Base-by-base conservation (phyloP, 2,329 filamentous ascomycete genomes). In the Hypoxylon sp. region DNA sequence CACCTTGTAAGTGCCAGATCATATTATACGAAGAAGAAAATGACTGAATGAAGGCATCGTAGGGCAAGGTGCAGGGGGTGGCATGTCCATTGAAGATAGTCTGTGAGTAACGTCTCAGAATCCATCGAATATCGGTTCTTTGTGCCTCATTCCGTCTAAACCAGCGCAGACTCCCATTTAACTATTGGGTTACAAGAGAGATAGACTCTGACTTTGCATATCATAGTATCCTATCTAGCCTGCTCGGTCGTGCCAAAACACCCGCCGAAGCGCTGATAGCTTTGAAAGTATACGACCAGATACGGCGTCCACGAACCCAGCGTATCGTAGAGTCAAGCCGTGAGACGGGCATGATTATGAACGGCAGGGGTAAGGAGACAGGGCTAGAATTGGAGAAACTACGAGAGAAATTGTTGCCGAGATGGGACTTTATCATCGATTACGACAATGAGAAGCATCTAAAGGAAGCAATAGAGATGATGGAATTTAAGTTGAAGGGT, bases 1-100 rank as follows among this genome's bases (percentile, higher is more conserved):
- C 68, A 3, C 68, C 70, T 6, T 73, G 72, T 32, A 49, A 14
- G 25, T 30, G 46, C 11, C 5, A 9, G 3, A n/a, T 49, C n/a
- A 49, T 14, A 9, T 49, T 9, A 32, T 10, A 14, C n/a, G 13
- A 13, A 19, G 21, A 9, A 3, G 5, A 17, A 5, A 28, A 49
- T 49, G 6, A 10, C 25, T 49, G 46, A 49, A 25, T 32, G 3
- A 1, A 30, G 23, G 21, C 2, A 14, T 25, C n/a, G 28, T 23
- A 49, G 46, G 46, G 72, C 69, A 74, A 9, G 72, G 65, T 9
- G 71, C 69, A 1, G 70, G 72, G 0, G 72, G 70, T 4, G 68
- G 71, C 21, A 75, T 73, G 68, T 70, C 71, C 13, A 67, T 72
- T 34, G 71, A 75, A 23, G 71, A 73, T 30, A 70, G 60, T n/a